phyloP scores from a whole-genome alignment of 2,329 filamentous ascomycete species.

The Metarhizium anisopliae region DNA sequence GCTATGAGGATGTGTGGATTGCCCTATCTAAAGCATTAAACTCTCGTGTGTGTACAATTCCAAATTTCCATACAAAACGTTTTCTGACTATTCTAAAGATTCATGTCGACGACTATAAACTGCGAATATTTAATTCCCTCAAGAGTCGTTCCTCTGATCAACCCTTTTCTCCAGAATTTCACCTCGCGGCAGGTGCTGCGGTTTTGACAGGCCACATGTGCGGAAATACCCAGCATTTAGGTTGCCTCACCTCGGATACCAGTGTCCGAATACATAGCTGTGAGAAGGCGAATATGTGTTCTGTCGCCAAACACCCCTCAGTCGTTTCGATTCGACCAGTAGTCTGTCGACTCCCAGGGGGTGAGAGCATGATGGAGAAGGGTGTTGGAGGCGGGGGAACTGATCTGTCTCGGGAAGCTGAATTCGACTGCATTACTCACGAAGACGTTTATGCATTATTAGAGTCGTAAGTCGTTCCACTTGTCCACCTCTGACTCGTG shows the following conservation, averaged over 20 bases:
- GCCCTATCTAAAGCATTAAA: constrained; percentile 63
- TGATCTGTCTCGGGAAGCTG: constrained; percentile 60
- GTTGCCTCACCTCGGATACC: constrained; percentile 60
- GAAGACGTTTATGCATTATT: constrained; percentile 43
- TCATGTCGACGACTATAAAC: constrained; percentile 77
- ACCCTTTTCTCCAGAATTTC: constrained; percentile 29
- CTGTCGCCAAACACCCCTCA: constrained; percentile 33
- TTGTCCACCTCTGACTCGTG: not conserved
- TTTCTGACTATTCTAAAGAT: constrained; percentile 37
- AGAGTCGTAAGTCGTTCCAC: constrained; percentile 18
- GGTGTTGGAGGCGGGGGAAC: constrained; percentile 73
- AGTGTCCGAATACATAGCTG: constrained; percentile 73
- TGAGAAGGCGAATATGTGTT: constrained; percentile 60
- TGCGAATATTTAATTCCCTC: constrained; percentile 61
- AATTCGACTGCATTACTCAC: constrained; percentile 51
- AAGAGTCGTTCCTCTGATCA: constrained; percentile 32
- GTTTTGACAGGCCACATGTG: constrained; percentile 64
- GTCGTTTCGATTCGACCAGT: constrained; percentile 74
- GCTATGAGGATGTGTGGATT: constrained; percentile 86
- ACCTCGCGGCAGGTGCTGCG: constrained; percentile 50
- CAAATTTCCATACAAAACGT: not conserved
- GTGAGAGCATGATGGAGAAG: constrained; percentile 58
- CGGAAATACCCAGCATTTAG: constrained; percentile 60
- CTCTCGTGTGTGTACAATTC: constrained; percentile 40
- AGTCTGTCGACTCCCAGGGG: constrained; percentile 52